These are phyloP conservation scores for Aspergillus mulundensis DNA, from an alignment of 495 filamentous ascomycete genomes.

Conservation along the genomic window DNA sequence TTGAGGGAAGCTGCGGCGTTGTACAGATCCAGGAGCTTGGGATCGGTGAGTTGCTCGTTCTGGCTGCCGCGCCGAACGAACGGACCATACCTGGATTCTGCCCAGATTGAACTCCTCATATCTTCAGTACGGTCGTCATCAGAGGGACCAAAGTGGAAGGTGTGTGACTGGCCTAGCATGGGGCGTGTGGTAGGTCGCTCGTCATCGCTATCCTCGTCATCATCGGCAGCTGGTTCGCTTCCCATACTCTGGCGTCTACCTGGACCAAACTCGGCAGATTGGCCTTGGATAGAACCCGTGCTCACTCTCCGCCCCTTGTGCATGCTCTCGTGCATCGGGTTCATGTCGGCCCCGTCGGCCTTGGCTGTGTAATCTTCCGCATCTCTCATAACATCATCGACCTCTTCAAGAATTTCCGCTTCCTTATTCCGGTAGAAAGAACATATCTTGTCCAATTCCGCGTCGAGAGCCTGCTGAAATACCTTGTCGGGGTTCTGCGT, in stretches of 20 bases:
- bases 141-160: slow-evolving; percentile 24
- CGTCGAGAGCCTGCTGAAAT: slow-evolving; percentile 77
- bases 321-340: slow-evolving; percentile 48
- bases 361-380: slow-evolving; percentile 66
- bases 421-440: slow-evolving; percentile 88
- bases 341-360: slow-evolving; percentile 52
- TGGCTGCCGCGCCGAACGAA: slow-evolving; percentile 20
- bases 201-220: slow-evolving; percentile 57
- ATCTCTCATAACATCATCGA: slow-evolving; percentile 71
- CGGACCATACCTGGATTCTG: slow-evolving; percentile 17
- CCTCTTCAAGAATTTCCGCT: slow-evolving; percentile 73
- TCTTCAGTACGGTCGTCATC: slow-evolving; percentile 48
- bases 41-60: slow-evolving; percentile 70
- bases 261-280: slow-evolving; percentile 41
- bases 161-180: slow-evolving; percentile 24
- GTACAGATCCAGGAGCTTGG: slow-evolving; percentile 63
- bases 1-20: slow-evolving; percentile 84
- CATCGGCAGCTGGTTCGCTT: slow-evolving; percentile 46
- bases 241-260: slow-evolving; percentile 45
- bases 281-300: slow-evolving; percentile 38
- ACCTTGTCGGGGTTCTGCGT: slow-evolving; percentile 66
- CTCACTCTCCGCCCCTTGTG: slow-evolving; percentile 40
- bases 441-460: slow-evolving; percentile 88
- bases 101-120: slow-evolving; percentile 36
- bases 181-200: slow-evolving; percentile 20